Evolutionary conservation across 768 basidiomycete species (phyloP).

Genomic region (Mycena leptocephala): DNA sequence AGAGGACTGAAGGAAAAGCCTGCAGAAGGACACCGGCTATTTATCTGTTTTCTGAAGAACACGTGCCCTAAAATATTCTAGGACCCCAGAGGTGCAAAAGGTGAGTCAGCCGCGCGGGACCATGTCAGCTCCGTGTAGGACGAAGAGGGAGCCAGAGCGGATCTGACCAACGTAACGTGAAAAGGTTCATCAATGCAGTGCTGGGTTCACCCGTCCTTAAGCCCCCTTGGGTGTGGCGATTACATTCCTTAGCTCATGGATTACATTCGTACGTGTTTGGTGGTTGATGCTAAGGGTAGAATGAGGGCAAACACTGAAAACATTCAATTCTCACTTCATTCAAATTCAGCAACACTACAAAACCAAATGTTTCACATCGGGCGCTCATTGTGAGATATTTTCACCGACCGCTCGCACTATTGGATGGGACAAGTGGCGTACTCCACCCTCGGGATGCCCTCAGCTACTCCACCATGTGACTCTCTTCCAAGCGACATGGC

Average conservation of each 20-base stretch:
- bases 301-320: too few species aligned
- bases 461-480: neutral
- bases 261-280: slow-evolving; percentile 6
- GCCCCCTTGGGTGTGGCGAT: slow-evolving; percentile 1
- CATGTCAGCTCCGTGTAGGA: too few species aligned
- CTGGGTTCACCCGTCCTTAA: slow-evolving; percentile 3
- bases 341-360: too few species aligned
- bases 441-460: neutral
- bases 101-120: too few species aligned
- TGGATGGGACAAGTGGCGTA: neutral
- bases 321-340: too few species aligned
- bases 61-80: neutral
- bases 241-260: slow-evolving; percentile 1
- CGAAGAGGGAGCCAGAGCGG: too few species aligned
- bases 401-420: slow-evolving; percentile 3
- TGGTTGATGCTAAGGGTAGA: neutral
- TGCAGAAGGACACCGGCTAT: neutral
- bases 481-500: neutral
- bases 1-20: neutral
- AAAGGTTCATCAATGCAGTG: slow-evolving; percentile 2
- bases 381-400: neutral
- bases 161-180: neutral
- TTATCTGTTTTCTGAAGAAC: slow-evolving; percentile 5
- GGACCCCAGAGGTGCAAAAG: too few species aligned
- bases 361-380: too few species aligned